Conservation (phyloP, 2,329 filamentous ascomycete genomes). For the Phaeosphaeriaceae sp. region DNA sequence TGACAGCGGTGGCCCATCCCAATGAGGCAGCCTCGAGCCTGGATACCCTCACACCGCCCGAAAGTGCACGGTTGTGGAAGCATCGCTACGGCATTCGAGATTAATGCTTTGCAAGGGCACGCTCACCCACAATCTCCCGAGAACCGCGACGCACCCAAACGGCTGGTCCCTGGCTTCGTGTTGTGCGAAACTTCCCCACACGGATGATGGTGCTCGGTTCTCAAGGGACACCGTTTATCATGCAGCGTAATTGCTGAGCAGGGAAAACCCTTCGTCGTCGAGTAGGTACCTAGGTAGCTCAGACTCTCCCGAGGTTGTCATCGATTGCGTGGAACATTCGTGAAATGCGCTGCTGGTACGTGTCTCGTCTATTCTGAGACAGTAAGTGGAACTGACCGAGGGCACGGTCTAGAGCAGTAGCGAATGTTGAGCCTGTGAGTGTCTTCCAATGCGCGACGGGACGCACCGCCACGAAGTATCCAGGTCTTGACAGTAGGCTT, state of each 20-base stretch:
- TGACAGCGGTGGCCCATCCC: constrained; percentile 28
- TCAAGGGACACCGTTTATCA: constrained; percentile 25
- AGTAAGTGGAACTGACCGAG: constrained; percentile 40
- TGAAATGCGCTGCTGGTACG: constrained; percentile 12
- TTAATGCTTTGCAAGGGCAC: constrained; percentile 38
- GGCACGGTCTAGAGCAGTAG: constrained; percentile 42
- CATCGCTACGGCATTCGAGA: constrained; percentile 36
- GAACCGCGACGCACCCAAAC: constrained; percentile 34
- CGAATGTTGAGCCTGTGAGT: constrained; percentile 23
- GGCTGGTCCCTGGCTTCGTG: constrained; percentile 40
- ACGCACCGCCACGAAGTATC: constrained; percentile 25
- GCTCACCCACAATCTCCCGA: constrained; percentile 36
- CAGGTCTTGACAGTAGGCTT: not conserved
- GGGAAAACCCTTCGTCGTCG: constrained; percentile 24
- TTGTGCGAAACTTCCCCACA: constrained; percentile 43
- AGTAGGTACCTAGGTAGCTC: constrained; percentile 22
- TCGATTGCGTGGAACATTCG: constrained; percentile 15
- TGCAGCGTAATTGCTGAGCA: constrained; percentile 30
- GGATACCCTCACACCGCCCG: constrained; percentile 27
- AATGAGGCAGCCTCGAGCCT: constrained; percentile 37
- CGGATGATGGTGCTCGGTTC: constrained; percentile 29
- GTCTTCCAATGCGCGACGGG: constrained; percentile 18
- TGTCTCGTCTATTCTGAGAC: constrained; percentile 38
- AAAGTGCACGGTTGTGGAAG: constrained; percentile 30
- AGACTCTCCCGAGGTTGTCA: constrained; percentile 21